These are phyloP conservation scores for Zygnema cylindricum DNA, from an alignment of 139 green algal species.

Conservation along the genomic window DNA sequence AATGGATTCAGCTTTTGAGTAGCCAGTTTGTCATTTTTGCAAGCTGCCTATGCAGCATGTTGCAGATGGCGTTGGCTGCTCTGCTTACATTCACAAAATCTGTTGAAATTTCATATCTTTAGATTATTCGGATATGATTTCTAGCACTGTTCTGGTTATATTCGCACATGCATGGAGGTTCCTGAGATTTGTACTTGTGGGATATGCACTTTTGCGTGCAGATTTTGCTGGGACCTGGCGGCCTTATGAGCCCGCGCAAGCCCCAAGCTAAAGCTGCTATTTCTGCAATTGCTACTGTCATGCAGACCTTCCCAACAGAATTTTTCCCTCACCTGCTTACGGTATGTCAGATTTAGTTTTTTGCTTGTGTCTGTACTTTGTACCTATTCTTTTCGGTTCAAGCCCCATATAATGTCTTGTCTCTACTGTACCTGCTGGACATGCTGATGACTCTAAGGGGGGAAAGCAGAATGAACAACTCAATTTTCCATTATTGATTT, in stretches of 20 bases:
- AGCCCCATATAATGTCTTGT: not conserved
- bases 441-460: too few relatives aligned
- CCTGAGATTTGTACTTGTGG: too few relatives aligned
- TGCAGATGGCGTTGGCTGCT: not conserved
- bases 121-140: not conserved
- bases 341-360: constrained; percentile 35
- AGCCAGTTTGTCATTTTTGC: not conserved
- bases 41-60: constrained; percentile 5
- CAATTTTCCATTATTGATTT: too few relatives aligned
- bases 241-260: constrained; percentile 35
- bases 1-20: not conserved
- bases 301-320: constrained; percentile 37
- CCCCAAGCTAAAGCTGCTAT: constrained; percentile 28
- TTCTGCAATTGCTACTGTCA: constrained; percentile 37
- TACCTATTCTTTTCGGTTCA: not conserved
- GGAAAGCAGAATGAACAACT: too few relatives aligned
- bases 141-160: too few relatives aligned
- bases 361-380: constrained; percentile 4
- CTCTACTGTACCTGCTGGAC: not conserved
- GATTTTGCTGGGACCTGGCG: constrained; percentile 48
- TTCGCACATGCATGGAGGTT: too few relatives aligned
- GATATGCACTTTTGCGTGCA: too few relatives aligned
- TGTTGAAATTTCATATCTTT: not conserved
- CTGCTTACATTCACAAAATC: not conserved
- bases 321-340: constrained; percentile 54